phyloP scores from a whole-genome alignment of 2,329 filamentous ascomycete genomes.

The Golovinomyces cichoracearum region DNA sequence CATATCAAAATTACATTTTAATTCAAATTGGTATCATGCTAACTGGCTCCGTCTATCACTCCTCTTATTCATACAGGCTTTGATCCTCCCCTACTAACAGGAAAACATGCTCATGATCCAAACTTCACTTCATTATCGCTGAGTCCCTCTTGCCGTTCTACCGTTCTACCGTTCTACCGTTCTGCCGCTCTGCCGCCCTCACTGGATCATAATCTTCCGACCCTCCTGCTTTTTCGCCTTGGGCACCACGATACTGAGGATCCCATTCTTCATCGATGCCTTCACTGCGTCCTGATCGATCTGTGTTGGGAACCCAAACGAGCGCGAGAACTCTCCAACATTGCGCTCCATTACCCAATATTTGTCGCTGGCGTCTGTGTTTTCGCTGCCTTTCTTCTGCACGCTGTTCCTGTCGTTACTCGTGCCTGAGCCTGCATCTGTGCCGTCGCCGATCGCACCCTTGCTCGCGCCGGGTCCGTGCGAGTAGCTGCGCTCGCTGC shows the following conservation, averaged over 20 bases:
- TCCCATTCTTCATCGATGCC: conserved; percentile 37
- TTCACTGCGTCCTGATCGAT: conserved; percentile 36
- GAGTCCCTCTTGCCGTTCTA: too few species aligned
- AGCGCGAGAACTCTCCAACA: conserved; percentile 16
- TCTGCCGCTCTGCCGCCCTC: too few species aligned
- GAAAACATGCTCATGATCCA: too few species aligned
- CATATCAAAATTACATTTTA: too few species aligned
- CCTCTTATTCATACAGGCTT: too few species aligned
- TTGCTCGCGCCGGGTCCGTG: neutral
- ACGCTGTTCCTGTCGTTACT: neutral
- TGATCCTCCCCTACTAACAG: too few species aligned
- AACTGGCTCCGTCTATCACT: too few species aligned
- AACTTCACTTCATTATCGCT: too few species aligned
- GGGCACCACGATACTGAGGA: conserved; percentile 36
- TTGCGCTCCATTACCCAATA: conserved; percentile 48
- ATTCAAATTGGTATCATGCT: too few species aligned
- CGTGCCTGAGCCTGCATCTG: too few species aligned
- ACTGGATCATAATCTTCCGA: conserved; percentile 25
- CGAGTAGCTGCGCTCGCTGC: conserved; percentile 28
- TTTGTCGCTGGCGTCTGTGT: conserved; percentile 17
- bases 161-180: too few species aligned
- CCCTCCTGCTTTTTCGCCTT: conserved; percentile 35
- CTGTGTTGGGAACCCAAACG: conserved; percentile 38
- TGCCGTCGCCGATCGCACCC: neutral
- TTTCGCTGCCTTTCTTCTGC: neutral